Evolutionary conservation across 345 rosid genomes (phyloP), one percentile per base, ranked within the genome.

Genomic region (Salix brachista): DNA sequence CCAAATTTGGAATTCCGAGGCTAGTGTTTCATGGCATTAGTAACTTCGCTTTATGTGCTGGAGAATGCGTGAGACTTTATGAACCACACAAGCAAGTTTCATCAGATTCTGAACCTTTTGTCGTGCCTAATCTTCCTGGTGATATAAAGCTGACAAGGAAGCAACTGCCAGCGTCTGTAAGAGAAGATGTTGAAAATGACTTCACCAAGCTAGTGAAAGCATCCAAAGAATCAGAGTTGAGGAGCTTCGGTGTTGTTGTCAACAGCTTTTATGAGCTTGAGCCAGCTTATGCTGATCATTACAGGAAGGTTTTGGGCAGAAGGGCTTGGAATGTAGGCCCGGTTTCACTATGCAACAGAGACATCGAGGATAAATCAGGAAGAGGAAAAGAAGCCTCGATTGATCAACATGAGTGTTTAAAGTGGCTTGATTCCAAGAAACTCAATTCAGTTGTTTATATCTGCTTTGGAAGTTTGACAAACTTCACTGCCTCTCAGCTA

Each of bases 261-360:
- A 94, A 92, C 79, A 91, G 91, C 75, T 89, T 92, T 84, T 85
- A 89, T 4, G 92, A 93, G 87, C 94, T 93, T 3, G 95, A 93
- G 70, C 85, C 87, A 0, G 83, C 50, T 62, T 90, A 89, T 25
- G 84, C 86, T 0, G 92, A 89, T 44, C 74, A 77, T 41, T 88
- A 79, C 71, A 79, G 77, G 79, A 81, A 81, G 1, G 77, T 58
- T 62, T 69, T 87, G 18, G 89, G 87, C 8, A 84, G 80, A 70
- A 83, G 74, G n/a, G 85, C 94, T 18, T 89, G 96, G 93, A 65
- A 72, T 66, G 72, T 92, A 0, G 98, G 94, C 50, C 97, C 94
- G 0, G 81, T 91, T 30, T 84, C 84, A 0, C 42, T 87, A 0
- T 86, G 84, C 80, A 83, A 81, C 32, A 70, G 69, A 50, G 65